Evolutionary conservation across 306 rosid genomes (phyloP), one percentile per base, ranked within the genome.

Genomic region (Oxytropis ochrocephala): DNA sequence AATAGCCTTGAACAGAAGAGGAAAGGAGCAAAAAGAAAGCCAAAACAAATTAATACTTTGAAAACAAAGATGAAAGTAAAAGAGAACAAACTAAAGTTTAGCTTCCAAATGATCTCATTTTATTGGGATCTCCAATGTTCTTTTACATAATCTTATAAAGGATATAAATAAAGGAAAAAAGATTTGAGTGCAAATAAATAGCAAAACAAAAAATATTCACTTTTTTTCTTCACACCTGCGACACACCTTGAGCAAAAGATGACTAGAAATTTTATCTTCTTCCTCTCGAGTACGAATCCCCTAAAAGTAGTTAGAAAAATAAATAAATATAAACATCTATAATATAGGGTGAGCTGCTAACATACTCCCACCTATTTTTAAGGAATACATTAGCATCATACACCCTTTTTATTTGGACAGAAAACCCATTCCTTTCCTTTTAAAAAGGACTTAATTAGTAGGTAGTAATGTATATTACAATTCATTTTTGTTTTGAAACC

Each of bases 201-300:
- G 44, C 59, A 72, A 51, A 59, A 46, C 53, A 21, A 64, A 33
- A 66, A 66, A 52, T 51, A 49, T 66, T 70, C 47, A 79, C 63
- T 41, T 67, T 39, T 27, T 63, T 60, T 56, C 66, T 60, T n/a
- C 17, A 66, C 41, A 62, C 50, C 61, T 19, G 43, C 63, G 38
- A 67, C 83, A 18, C 49, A 90, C 98, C 97, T 93, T 82, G 69
- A 93, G 88, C 68, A 93, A 70, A 73, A 88, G 67, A 77, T 78
- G 80, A 75, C 97, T 87, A 38, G 98, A 86, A 49, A 90, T 79
- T 76, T 58, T 69, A 47, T 90, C 98, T 75, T 93, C 97, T 81
- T 88, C 86, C 81, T 93, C 97, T 76, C 96, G 85, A 14, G 84
- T 90, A 12, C 90, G 97, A 67, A 84, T 75, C 55, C 94, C 97